These are phyloP conservation scores for Chytridium lagenaria DNA, from an alignment of 371 early-diverging fungal species.

Conservation along the genomic window DNA sequence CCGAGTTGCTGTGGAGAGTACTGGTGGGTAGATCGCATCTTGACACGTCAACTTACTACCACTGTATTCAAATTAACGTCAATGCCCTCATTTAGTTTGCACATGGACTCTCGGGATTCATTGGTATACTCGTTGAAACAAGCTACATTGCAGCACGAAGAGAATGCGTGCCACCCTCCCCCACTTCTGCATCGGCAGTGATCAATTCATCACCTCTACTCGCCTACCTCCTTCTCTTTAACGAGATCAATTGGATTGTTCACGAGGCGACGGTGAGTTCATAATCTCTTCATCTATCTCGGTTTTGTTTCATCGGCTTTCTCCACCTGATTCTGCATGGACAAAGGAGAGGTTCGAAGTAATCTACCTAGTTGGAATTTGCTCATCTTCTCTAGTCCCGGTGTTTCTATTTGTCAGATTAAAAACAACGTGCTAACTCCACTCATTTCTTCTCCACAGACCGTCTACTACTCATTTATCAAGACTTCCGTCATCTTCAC, in stretches of 20 bases:
- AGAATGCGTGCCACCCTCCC: too few relatives aligned
- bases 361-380: too few relatives aligned
- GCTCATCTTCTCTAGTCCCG: too few relatives aligned
- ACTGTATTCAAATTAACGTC: not conserved
- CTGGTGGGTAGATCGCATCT: constrained; percentile 6
- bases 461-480: constrained; percentile 24
- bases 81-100: not conserved
- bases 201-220: too few relatives aligned
- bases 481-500: constrained; percentile 21
- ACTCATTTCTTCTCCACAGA: too few relatives aligned
- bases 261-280: constrained; percentile 15
- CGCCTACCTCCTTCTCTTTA: not conserved
- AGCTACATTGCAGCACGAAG: not conserved
- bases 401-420: too few relatives aligned
- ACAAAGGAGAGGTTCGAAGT: too few relatives aligned
- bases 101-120: constrained; percentile 9
- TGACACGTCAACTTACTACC: too few relatives aligned
- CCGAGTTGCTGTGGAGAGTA: constrained; percentile 8
- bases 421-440: too few relatives aligned
- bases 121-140: constrained; percentile 10
- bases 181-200: too few relatives aligned
- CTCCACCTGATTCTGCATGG: constrained; percentile 5
- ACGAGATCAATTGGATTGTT: constrained; percentile 13
- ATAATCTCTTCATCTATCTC: too few relatives aligned
- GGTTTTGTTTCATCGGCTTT: not conserved